These are phyloP conservation scores for Metarhizium guizhouense DNA, from an alignment of 2,329 filamentous ascomycete species.

Conservation along the genomic window DNA sequence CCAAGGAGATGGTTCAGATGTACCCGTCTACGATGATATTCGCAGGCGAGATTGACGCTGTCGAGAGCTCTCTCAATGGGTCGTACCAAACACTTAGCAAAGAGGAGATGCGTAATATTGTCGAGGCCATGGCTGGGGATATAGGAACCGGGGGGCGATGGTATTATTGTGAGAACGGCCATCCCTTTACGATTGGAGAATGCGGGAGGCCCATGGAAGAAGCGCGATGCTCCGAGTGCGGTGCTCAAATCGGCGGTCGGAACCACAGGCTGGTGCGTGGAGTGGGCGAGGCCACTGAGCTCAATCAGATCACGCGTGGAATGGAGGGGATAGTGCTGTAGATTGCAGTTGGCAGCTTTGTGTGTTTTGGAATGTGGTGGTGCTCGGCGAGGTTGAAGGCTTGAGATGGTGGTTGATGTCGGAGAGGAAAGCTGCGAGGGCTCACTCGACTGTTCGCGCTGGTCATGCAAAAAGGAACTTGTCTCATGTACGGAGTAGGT, in stretches of 20 bases:
- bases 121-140: slow-evolving; percentile 41
- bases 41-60: slow-evolving; percentile 34
- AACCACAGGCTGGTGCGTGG: slow-evolving; percentile 41
- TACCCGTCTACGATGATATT: slow-evolving; percentile 24
- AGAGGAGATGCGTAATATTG: slow-evolving; percentile 41
- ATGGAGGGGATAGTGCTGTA: slow-evolving; percentile 6
- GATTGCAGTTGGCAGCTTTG: not conserved
- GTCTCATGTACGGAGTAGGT: too few relatives aligned
- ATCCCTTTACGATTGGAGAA: slow-evolving; percentile 56
- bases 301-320: not conserved
- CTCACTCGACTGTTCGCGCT: too few relatives aligned
- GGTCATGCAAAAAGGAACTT: too few relatives aligned
- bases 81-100: slow-evolving; percentile 41
- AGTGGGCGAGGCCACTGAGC: slow-evolving; percentile 34
- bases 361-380: too few relatives aligned
- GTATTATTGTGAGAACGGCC: slow-evolving; percentile 49
- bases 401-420: too few relatives aligned
- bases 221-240: slow-evolving; percentile 54
- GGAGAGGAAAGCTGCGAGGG: too few relatives aligned
- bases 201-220: slow-evolving; percentile 57
- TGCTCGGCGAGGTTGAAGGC: too few relatives aligned
- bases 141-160: slow-evolving; percentile 49
- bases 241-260: slow-evolving; percentile 44
- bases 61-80: slow-evolving; percentile 35
- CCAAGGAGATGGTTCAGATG: slow-evolving; percentile 10